Base-by-base conservation (phyloP, 2,329 filamentous ascomycete species). In the Elsinoe batatas region DNA sequence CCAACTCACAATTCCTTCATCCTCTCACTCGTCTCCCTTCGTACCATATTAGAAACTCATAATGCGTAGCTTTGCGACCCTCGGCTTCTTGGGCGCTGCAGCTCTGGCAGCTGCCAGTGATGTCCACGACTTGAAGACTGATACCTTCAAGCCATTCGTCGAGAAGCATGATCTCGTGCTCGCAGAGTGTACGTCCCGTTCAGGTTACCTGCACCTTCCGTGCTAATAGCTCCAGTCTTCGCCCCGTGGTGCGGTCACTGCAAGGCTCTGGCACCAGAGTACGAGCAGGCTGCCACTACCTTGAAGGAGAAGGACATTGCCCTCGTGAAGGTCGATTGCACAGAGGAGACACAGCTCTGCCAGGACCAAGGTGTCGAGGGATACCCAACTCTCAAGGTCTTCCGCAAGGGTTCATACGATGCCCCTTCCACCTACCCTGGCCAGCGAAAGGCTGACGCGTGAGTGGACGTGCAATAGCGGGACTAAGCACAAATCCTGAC, bases 311-410 rank as follows among this genome's bases (percentile, higher is more conserved):
- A 91, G 83, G 80, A 87, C 71, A 91, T 93, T 74, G 81, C 80
- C 68, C 79, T 94, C 56, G 86, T 80, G 73, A 93, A 94, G 83
- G 75, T 94, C 65, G 91, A 96, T 79, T 97, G 93, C 81, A 97
- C 91, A 68, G 90, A 87, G 71, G 88, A 98, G 79, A 77, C 84
- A 61, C 89, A 95, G 33, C 85, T 98, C 63, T 98, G 93, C 83
- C 82, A 90, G 73, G 78, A 82, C 65, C 88, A 87, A 67, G 91
- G 88, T 60, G 91, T 98, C 42, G 90, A 97, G 79, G 93, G 93
- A 62, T 98, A 98, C 80, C 93, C 93, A 60, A 98, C 93, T 63
- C 83, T 98, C 70, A 98, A 97, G 84, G 83, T 98, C 75, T 98
- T 98, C 90, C 89, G 91, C 67, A 91, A 93, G 64, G 47, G 47